These are phyloP conservation scores for Lactarius sp. DNA, from an alignment of 768 basidiomycete species.

Conservation along the genomic window DNA sequence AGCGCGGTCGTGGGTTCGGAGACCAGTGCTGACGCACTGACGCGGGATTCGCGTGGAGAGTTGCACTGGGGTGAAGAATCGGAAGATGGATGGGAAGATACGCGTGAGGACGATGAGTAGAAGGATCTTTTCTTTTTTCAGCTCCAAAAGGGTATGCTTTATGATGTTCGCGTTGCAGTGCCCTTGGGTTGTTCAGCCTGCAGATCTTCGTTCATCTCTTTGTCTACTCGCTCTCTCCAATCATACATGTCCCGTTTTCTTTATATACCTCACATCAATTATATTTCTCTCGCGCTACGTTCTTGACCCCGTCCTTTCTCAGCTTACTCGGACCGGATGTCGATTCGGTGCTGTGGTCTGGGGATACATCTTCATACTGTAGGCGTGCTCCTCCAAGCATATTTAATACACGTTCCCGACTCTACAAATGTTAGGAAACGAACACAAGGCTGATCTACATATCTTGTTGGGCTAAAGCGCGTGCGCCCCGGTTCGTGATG, in stretches of 20 bases:
- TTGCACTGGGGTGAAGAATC: not conserved
- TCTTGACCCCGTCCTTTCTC: not conserved
- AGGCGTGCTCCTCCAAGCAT: not conserved
- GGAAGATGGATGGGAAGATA: slow-evolving; percentile 11
- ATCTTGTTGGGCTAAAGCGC: not conserved
- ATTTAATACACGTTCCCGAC: not conserved
- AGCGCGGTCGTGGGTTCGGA: not conserved
- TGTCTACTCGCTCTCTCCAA: not conserved
- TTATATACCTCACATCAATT: not conserved
- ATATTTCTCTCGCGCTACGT: not conserved
- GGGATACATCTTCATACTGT: not conserved
- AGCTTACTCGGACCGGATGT: no score
- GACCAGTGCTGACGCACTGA: not conserved
- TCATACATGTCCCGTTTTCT: not conserved
- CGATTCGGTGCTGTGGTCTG: not conserved
- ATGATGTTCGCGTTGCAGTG: not conserved
- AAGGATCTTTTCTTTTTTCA: not conserved
- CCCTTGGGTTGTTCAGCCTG: not conserved
- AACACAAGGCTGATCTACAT: not conserved
- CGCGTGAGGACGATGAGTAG: not conserved
- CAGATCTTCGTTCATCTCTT: not conserved
- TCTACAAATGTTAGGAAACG: not conserved
- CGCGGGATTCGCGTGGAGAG: not conserved
- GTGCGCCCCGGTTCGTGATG: slow-evolving; percentile 38
- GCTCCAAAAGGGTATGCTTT: not conserved